phyloP scores from a whole-genome alignment of 2,329 filamentous ascomycete genomes.

The Coniochaeta prunicola region DNA sequence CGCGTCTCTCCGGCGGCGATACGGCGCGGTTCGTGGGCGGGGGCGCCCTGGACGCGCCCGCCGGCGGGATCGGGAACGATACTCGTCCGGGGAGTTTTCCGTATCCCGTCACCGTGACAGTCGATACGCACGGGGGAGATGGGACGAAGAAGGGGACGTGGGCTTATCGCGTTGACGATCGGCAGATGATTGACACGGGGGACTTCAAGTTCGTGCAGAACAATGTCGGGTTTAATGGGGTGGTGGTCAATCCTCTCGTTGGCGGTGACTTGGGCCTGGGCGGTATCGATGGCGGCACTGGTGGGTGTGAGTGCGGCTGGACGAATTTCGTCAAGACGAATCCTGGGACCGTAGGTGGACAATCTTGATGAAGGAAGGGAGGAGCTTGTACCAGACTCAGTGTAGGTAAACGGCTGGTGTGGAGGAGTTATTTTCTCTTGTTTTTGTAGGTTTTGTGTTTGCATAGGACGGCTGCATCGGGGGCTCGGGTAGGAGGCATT shows the following conservation, averaged over 20 bases:
- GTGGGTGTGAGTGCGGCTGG: constrained; percentile 57
- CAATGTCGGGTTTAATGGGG: constrained; percentile 41
- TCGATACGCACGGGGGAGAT: constrained; percentile 57
- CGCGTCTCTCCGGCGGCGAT: constrained; percentile 34
- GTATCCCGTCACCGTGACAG: constrained; percentile 53
- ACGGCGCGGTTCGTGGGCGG: constrained; percentile 31
- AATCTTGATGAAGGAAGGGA: neutral
- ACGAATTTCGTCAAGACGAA: constrained; percentile 37
- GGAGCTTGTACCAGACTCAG: too few relatives aligned
- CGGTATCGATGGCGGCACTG: constrained; percentile 55
- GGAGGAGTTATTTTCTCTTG: too few relatives aligned
- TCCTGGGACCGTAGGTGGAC: neutral
- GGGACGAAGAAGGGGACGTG: constrained; percentile 44
- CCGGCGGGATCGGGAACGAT: constrained; percentile 12
- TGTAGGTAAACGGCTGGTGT: too few relatives aligned
- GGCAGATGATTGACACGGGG: constrained; percentile 34
- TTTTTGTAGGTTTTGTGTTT: neutral
- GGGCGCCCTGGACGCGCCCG: constrained; percentile 5
- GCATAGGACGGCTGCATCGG: neutral
- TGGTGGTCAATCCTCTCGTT: constrained; percentile 43
- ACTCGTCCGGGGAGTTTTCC: constrained; percentile 52
- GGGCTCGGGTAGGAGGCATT: neutral
- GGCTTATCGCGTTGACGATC: constrained; percentile 41
- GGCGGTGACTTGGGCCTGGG: constrained; percentile 40
- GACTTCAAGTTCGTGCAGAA: constrained; percentile 40